phyloP scores from a whole-genome alignment of 2,329 filamentous ascomycete genomes.

The Pestalotiopsis sp. region DNA sequence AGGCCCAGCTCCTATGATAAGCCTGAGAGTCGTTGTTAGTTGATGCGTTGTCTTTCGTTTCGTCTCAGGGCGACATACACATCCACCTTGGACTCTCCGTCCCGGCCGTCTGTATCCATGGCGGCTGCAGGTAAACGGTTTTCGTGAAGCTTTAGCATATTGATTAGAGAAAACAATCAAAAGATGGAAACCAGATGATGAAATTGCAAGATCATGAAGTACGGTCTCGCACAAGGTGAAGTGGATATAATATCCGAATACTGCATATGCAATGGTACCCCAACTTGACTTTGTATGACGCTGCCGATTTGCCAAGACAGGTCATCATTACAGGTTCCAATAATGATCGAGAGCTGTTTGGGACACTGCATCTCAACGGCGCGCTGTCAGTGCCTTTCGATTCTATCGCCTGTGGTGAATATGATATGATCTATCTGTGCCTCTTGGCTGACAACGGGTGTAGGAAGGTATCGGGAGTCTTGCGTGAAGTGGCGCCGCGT shows the following conservation, averaged over 20 bases:
- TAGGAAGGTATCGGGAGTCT: too few species aligned
- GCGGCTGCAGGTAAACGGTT: neutral
- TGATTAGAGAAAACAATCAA: neutral
- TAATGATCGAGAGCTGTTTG: too few species aligned
- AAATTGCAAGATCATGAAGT: neutral
- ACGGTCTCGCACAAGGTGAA: neutral
- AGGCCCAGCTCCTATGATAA: constrained; percentile 32
- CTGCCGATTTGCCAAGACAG: neutral
- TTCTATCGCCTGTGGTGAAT: too few species aligned
- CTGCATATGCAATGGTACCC: neutral
- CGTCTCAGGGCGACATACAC: constrained; percentile 18
- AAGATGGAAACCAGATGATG: neutral
- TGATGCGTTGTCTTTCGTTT: neutral
- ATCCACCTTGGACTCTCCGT: constrained; percentile 21
- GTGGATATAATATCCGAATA: constrained; percentile 14
- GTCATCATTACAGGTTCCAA: neutral
- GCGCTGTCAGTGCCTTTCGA: too few species aligned
- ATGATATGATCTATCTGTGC: too few species aligned
- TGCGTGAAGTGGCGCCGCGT: too few species aligned
- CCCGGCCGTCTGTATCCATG: neutral
- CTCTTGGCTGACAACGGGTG: too few species aligned
- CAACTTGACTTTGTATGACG: neutral
- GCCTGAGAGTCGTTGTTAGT: constrained; percentile 16
- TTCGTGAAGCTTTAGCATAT: neutral
- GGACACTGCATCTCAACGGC: too few species aligned